phyloP scores from a whole-genome alignment of 257 asterid genomes.

The Rauvolfia tetraphylla region DNA sequence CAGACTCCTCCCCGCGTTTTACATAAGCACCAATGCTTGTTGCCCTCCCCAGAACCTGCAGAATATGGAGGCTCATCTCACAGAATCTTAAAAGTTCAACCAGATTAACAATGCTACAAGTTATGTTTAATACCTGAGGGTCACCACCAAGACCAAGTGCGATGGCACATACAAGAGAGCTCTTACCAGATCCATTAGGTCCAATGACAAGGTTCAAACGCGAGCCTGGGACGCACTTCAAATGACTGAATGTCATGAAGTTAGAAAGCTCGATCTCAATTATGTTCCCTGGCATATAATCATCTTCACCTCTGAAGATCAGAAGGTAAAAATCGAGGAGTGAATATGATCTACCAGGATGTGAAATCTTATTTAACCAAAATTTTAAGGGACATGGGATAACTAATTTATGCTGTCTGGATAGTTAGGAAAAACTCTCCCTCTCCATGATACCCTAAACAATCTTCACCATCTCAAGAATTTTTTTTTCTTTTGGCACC shows the following conservation, averaged over 20 bases:
- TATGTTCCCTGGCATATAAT: conserved; percentile 77
- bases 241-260: conserved; percentile 81
- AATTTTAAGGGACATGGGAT: neutral
- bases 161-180: conserved; percentile 96
- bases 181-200: conserved; percentile 97
- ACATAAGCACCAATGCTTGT: conserved; percentile 83
- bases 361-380: neutral
- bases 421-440: neutral
- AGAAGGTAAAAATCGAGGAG: conserved; percentile 3
- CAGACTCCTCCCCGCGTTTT: conserved; percentile 92
- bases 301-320: conserved; percentile 72
- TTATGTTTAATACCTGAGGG: conserved; percentile 57
- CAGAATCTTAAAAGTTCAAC: conserved; percentile 16
- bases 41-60: conserved; percentile 95
- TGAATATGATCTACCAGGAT: neutral
- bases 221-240: conserved; percentile 72
- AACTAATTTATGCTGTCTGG: neutral
- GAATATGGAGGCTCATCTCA: conserved; percentile 17
- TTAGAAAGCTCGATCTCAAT: conserved; percentile 69
- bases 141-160: conserved; percentile 96
- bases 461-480: neutral
- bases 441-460: neutral
- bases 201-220: conserved; percentile 92
- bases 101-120: conserved; percentile 8
- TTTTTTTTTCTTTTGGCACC: neutral